Percentiles rank a stretch among this genome's conserved stretches.
These are phyloP conservation scores for Austropuccinia psidii DNA, from an alignment of 1,284 basidiomycete genomes.

Conservation along the genomic window DNA sequence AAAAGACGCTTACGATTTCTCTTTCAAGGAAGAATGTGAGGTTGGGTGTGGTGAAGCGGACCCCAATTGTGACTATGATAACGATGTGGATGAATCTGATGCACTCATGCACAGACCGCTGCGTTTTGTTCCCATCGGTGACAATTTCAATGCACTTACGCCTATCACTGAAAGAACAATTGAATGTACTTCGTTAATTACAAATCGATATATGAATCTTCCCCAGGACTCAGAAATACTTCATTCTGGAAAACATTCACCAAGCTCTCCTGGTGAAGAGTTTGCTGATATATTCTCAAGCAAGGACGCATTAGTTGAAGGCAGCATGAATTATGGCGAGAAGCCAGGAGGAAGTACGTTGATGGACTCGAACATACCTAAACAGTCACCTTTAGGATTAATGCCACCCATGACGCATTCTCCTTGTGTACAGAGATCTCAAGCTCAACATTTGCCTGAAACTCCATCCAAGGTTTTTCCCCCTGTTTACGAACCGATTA, in stretches of 20 bases:
- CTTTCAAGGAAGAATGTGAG: constrained; percentile 11
- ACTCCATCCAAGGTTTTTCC: constrained; percentile 13
- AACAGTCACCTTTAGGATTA: constrained; percentile 37
- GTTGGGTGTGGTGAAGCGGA: background rate
- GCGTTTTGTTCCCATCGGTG: constrained; percentile 46
- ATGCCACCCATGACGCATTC: background rate
- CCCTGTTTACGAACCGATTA: background rate
- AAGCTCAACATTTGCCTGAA: constrained; percentile 24
- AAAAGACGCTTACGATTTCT: background rate
- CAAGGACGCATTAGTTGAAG: constrained; percentile 39
- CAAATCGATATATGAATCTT: constrained; percentile 20
- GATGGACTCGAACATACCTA: constrained; percentile 49
- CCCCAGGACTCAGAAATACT: background rate
- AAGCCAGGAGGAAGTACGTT: constrained; percentile 24
- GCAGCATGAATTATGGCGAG: constrained; percentile 45
- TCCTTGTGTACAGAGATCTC: background rate
- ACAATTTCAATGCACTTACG: constrained; percentile 66
- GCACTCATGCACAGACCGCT: constrained; percentile 8
- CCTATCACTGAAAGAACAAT: constrained; percentile 87
- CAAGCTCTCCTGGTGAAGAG: constrained; percentile 26
- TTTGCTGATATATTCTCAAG: constrained; percentile 26
- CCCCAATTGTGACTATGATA: background rate
- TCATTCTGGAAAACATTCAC: background rate
- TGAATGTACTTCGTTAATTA: constrained; percentile 59
- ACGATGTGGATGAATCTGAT: background rate